phyloP scores from a whole-genome alignment of 1,284 basidiomycete species.

The Ustilago tritici region DNA sequence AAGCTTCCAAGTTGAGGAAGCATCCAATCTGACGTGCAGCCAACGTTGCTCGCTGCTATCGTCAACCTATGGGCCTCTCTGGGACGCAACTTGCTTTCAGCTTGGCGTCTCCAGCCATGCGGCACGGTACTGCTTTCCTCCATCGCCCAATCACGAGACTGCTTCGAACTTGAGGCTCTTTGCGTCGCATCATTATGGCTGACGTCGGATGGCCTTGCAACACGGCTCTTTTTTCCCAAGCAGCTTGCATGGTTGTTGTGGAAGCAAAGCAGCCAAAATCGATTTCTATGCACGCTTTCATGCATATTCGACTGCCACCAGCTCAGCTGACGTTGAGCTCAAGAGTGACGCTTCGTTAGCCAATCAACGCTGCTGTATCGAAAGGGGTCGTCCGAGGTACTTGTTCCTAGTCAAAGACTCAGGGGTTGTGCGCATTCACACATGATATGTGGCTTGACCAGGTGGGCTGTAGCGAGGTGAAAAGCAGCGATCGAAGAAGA shows the following conservation, averaged over 20 bases:
- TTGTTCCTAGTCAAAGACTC: no score
- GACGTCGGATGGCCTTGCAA: not conserved
- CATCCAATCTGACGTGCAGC: no score
- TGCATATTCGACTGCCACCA: not conserved
- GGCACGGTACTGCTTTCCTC: not conserved
- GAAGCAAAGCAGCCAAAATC: not conserved
- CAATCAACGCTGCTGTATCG: not conserved
- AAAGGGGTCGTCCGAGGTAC: not conserved
- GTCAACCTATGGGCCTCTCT: no score
- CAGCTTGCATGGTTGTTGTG: slow-evolving; percentile 2
- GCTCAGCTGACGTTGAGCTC: not conserved
- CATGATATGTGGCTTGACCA: no score
- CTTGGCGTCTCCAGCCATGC: not conserved
- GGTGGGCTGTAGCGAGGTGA: no score
- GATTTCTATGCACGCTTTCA: not conserved
- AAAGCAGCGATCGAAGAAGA: no score
- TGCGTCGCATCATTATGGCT: not conserved
- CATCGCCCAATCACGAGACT: not conserved
- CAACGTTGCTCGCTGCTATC: not conserved
- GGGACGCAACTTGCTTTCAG: not conserved
- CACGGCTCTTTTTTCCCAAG: not conserved
- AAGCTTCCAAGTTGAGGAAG: no score
- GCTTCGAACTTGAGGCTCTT: not conserved
- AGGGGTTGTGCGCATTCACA: no score
- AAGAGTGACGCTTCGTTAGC: not conserved